Evolutionary conservation across 108 stramenopile species (phyloP).

Genomic region (Mayamaea pseudoterrestris): DNA sequence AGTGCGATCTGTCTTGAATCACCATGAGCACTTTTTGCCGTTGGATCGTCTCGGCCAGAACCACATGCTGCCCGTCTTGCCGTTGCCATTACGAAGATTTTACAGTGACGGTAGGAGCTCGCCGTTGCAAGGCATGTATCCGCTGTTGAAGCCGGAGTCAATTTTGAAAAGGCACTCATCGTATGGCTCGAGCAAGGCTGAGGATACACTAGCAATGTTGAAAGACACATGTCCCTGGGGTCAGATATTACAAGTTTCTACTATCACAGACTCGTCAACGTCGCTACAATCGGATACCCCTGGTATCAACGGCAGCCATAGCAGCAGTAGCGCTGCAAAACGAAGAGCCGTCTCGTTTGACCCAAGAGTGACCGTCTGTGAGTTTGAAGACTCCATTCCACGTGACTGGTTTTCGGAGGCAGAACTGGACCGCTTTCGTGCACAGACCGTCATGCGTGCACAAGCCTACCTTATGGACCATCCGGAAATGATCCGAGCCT

Average conservation of each 20-base stretch:
- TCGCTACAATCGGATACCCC: not conserved
- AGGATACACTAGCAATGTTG: not conserved
- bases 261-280: not conserved
- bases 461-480: constrained; percentile 21
- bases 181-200: not conserved
- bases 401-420: constrained; percentile 49
- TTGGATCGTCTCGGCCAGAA: no score
- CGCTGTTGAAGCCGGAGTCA: constrained; percentile 17
- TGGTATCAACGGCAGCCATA: not conserved
- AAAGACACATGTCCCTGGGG: not conserved
- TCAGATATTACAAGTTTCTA: not conserved
- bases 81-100: constrained; percentile 19
- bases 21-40: no score
- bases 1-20: no score
- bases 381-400: constrained; percentile 20
- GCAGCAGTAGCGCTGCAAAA: not conserved
- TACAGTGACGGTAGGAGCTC: constrained; percentile 2
- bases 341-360: constrained; percentile 20
- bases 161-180: constrained; percentile 19
- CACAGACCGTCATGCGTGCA: constrained; percentile 34
- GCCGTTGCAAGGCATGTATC: constrained; percentile 20
- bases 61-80: constrained; percentile 13
- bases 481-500: constrained; percentile 23
- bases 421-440: constrained; percentile 43
- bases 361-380: constrained; percentile 26